Evolutionary conservation across 768 basidiomycete species (phyloP).

Genomic region (Boletus insuetus): DNA sequence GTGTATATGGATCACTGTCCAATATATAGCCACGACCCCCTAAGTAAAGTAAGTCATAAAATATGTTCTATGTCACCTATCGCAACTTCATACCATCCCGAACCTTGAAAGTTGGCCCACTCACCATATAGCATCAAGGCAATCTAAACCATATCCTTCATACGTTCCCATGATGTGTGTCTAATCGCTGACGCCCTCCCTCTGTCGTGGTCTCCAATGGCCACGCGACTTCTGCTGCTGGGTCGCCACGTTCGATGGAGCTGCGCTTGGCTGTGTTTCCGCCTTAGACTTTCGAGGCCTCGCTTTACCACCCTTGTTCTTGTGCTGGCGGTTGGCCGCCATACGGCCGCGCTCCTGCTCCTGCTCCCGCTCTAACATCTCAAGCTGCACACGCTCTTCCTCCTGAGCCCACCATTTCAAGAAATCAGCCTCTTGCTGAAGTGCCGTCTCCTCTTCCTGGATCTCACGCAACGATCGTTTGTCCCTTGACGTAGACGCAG

Average conservation of each 20-base stretch:
- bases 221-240: conserved; percentile 1
- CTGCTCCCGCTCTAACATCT: conserved; percentile 31
- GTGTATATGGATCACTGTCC: too few relatives aligned
- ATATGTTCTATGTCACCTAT: too few relatives aligned
- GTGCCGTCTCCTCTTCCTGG: conserved; percentile 75
- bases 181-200: neutral
- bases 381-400: conserved; percentile 63
- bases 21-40: too few relatives aligned
- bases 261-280: neutral
- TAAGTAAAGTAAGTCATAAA: too few relatives aligned
- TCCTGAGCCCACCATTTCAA: conserved; percentile 88
- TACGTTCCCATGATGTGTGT: neutral
- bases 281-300: conserved; percentile 9
- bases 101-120: neutral
- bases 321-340: neutral
- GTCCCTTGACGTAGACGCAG: conserved; percentile 38
- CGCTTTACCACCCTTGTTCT: conserved; percentile 3
- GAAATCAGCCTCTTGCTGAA: conserved; percentile 73
- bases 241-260: neutral
- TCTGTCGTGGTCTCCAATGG: neutral
- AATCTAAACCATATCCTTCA: conserved; percentile 1
- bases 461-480: conserved; percentile 75
- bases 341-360: neutral
- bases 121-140: neutral
- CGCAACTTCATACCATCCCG: too few relatives aligned